Evolutionary conservation across 73 alveolate genomes (phyloP).

Genomic region (Tetrahymena thermophila): DNA sequence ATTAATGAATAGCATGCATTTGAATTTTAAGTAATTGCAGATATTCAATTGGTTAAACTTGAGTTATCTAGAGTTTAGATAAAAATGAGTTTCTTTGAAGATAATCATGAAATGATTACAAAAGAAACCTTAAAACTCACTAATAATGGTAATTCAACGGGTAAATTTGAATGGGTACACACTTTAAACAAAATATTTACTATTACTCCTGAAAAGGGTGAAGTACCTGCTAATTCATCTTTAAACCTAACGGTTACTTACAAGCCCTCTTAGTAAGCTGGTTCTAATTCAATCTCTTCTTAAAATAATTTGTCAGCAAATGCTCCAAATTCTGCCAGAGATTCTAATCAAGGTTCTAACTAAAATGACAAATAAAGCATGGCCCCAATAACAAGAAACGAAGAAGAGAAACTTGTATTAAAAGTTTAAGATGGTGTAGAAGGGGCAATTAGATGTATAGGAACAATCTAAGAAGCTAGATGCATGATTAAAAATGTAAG

Average conservation of each 20-base stretch:
- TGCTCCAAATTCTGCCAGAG: background rate
- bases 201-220: slow-evolving; percentile 22
- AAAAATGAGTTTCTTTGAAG: slow-evolving; percentile 87
- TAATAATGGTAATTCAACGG: slow-evolving; percentile 93
- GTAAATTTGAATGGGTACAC: slow-evolving; percentile 82
- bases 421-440: slow-evolving; percentile 86
- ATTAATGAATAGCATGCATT: slow-evolving; percentile 80
- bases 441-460: slow-evolving; percentile 75
- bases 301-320: background rate
- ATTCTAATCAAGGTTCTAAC: background rate
- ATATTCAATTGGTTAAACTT: slow-evolving; percentile 65
- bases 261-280: slow-evolving; percentile 12
- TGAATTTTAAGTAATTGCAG: slow-evolving; percentile 79
- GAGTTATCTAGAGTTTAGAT: slow-evolving; percentile 57
- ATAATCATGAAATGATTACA: slow-evolving; percentile 86
- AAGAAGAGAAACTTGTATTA: slow-evolving; percentile 74
- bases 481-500: slow-evolving; percentile 47
- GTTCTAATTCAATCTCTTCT: background rate
- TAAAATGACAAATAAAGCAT: background rate
- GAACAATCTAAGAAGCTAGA: slow-evolving; percentile 81
- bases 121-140: slow-evolving; percentile 78
- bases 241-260: slow-evolving; percentile 11
- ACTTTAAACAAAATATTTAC: slow-evolving; percentile 30
- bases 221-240: slow-evolving; percentile 15
- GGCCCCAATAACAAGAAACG: slow-evolving; percentile 35